A percentile compares a stretch with the other conserved stretches of the same genome.
These are phyloP conservation scores for Lichtheimia ramosa DNA, from an alignment of 371 early-diverging fungal genomes.

Conservation along the genomic window DNA sequence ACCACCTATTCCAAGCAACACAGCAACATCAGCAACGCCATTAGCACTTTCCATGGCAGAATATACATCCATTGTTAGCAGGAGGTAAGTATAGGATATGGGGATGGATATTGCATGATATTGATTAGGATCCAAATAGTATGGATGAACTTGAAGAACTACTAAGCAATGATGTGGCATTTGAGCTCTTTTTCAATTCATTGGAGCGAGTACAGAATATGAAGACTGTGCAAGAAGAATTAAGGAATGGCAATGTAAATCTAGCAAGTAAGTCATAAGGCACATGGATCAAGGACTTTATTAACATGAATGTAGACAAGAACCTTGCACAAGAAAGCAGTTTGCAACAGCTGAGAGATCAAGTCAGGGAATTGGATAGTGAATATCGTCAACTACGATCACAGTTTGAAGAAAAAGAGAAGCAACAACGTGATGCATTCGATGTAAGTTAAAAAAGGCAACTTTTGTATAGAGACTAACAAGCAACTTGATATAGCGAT, in stretches of 20 bases:
- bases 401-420: slow-evolving; percentile 51
- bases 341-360: slow-evolving; percentile 36
- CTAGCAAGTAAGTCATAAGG: slow-evolving; percentile 47
- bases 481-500: slow-evolving; percentile 34
- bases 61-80: slow-evolving; percentile 20
- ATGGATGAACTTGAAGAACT: slow-evolving; percentile 54
- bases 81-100: slow-evolving; percentile 22
- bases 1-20: slow-evolving; percentile 38
- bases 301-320: slow-evolving; percentile 37
- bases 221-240: slow-evolving; percentile 53
- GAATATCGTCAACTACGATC: slow-evolving; percentile 33
- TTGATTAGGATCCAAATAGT: slow-evolving; percentile 24
- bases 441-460: slow-evolving; percentile 36
- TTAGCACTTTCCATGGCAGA: slow-evolving; percentile 11
- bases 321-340: slow-evolving; percentile 50
- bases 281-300: not conserved
- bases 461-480: not conserved
- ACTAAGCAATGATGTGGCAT: slow-evolving; percentile 51
- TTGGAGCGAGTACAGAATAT: slow-evolving; percentile 52
- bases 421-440: slow-evolving; percentile 57
- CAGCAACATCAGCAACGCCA: not conserved
- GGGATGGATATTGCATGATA: not conserved
- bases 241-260: slow-evolving; percentile 57
- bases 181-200: slow-evolving; percentile 55
- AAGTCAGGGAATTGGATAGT: slow-evolving; percentile 39